Evolutionary conservation across 768 basidiomycete species (phyloP).

Genomic region (Phylloporus sp.): DNA sequence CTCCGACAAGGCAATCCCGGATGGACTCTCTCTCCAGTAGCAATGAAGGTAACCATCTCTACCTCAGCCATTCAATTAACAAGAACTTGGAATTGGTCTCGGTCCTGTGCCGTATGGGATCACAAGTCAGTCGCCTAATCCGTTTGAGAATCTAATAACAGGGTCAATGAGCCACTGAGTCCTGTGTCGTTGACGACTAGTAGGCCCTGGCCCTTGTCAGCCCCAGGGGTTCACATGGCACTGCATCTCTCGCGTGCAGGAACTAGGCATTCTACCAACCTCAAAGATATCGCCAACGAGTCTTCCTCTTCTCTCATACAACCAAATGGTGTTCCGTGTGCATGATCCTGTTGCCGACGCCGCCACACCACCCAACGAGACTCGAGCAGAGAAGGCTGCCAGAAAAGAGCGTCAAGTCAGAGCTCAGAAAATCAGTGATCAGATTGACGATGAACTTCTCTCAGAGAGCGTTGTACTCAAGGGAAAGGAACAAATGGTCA

Average conservation of each 20-base stretch:
- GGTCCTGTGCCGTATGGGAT: too few relatives aligned
- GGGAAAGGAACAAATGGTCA: slow-evolving; percentile 47
- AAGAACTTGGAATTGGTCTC: too few relatives aligned
- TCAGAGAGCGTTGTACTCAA: slow-evolving; percentile 41
- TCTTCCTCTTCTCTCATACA: neutral
- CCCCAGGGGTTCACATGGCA: slow-evolving; percentile 4
- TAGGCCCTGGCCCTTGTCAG: too few relatives aligned
- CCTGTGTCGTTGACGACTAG: too few relatives aligned
- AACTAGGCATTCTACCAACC: slow-evolving; percentile 2
- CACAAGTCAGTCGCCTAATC: too few relatives aligned
- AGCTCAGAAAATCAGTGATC: slow-evolving; percentile 56
- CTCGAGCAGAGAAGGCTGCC: slow-evolving; percentile 39
- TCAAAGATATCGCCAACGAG: slow-evolving; percentile 10
- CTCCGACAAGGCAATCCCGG: too few relatives aligned
- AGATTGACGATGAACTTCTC: slow-evolving; percentile 59
- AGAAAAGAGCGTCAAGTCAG: slow-evolving; percentile 51
- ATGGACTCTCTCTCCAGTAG: too few relatives aligned
- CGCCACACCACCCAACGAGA: slow-evolving; percentile 56
- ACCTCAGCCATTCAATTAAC: too few relatives aligned
- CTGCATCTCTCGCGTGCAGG: slow-evolving; percentile 3
- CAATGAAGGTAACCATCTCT: too few relatives aligned
- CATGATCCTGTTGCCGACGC: slow-evolving; percentile 43
- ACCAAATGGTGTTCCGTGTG: slow-evolving; percentile 25
- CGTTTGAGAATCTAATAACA: too few relatives aligned
- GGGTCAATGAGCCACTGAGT: too few relatives aligned